A percentile compares a stretch with the other conserved stretches of the same genome.
Conservation (phyloP, 352 stramenopile species). For the Phytophthora cryptogea region DNA sequence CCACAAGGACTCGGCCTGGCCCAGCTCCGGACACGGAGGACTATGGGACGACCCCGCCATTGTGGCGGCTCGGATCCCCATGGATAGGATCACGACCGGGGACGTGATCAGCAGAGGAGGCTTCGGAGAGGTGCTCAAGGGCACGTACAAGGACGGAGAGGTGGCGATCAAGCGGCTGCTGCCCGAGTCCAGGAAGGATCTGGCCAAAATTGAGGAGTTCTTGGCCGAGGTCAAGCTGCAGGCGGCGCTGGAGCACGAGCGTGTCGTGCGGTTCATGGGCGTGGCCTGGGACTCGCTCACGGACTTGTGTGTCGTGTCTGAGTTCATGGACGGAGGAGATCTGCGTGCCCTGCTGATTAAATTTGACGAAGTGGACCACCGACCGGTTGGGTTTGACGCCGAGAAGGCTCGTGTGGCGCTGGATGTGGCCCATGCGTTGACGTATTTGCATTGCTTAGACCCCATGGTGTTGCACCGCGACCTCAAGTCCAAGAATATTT, state of each 20-base stretch:
- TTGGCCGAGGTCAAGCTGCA: constrained; percentile 57
- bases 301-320: constrained; percentile 45
- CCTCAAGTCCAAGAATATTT: constrained; percentile 44
- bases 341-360: constrained; percentile 40
- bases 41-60: constrained; percentile 59
- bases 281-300: constrained; percentile 47
- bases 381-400: constrained; percentile 37
- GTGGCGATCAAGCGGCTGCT: constrained; percentile 62
- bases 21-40: constrained; percentile 22
- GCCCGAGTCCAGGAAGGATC: constrained; percentile 40
- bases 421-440: constrained; percentile 60
- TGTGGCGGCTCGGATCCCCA: constrained; percentile 50
- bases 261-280: constrained; percentile 43
- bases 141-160: constrained; percentile 36
- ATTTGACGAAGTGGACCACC: constrained; percentile 32
- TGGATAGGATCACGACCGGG: constrained; percentile 41
- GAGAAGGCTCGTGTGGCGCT: constrained; percentile 58
- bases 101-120: constrained; percentile 49
- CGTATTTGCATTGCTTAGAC: constrained; percentile 62
- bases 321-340: constrained; percentile 54
- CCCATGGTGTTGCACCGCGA: constrained; percentile 40
- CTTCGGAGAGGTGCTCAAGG: constrained; percentile 52
- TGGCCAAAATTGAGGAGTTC: constrained; percentile 56
- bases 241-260: constrained; percentile 36
- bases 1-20: constrained; percentile 22